Base-by-base conservation (phyloP, 495 filamentous ascomycete species). In the Cenococcum geophilum region DNA sequence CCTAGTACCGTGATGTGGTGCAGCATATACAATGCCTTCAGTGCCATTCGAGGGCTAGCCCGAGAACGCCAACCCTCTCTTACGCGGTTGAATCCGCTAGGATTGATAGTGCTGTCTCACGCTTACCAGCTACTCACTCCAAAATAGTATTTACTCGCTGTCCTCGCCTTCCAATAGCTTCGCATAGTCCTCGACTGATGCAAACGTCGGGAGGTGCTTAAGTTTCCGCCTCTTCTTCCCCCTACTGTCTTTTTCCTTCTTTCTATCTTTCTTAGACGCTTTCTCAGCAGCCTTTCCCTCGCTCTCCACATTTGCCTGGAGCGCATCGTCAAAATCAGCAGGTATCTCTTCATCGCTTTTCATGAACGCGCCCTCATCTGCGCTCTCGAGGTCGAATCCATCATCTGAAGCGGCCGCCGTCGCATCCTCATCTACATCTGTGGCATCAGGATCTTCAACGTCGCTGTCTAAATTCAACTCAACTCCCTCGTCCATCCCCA, bases 141-240 rank as follows among this genome's bases (percentile, higher is more conserved):
- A 32, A 32, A 32, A 32, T 32, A 45, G 1, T 10, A 45, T 18
- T 32, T 61, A 67, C 37, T 80, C 83, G 40, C 86, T 86, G 49
- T 87, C 87, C 61, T 91, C 89, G 55, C 78, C 83, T 12, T 79
- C 88, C 67, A 98, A 70, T 78, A 97, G 80, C 63, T 86, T 86
- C 23, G 91, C 92, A 74, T 97, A 97, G 68, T 98, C 95, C 21
- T 97, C 93, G 20, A 79, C 86, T 34, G 88, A 91, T 21, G 95
- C 93, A 76, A 97, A 98, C 0, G 83, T 95, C 3, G 93, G 93
- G 63, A 98, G 77, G 64, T 82, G 80, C 79, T 89, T 95, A 69
- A 97, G 76, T 80, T 91, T 91, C 80, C 86, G 86, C 68, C 78
- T 83, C 77, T 88, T 90, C 62, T 80, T 78, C 43, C 67, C 55